A percentile compares a stretch with the other conserved stretches of the same genome.
Conservation (phyloP, 2,329 filamentous ascomycete genomes). For the Capronia epimyces region DNA sequence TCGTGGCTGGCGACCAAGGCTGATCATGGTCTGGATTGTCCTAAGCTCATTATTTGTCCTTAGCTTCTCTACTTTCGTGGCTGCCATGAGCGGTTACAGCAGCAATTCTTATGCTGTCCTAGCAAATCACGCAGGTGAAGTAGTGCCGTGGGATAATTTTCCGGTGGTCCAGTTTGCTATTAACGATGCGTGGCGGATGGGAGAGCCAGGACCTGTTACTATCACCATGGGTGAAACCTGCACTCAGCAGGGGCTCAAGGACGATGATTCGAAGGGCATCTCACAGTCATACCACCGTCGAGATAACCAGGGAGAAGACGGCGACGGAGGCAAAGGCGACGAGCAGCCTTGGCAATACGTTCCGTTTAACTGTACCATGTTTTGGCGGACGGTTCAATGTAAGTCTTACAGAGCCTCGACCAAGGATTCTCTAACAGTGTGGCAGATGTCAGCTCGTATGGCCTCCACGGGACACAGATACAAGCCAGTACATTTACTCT, state of each 20-base stretch:
- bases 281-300: not conserved
- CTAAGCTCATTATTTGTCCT: constrained; percentile 33
- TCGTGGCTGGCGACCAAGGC: constrained; percentile 22
- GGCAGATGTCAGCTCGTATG: constrained; percentile 15
- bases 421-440: not conserved
- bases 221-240: constrained; percentile 11
- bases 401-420: not conserved
- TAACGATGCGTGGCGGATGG: constrained; percentile 20
- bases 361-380: constrained; percentile 17
- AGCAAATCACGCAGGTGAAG: constrained; percentile 25
- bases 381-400: constrained; percentile 20
- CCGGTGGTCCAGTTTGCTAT: constrained; percentile 23
- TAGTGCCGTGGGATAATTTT: constrained; percentile 29
- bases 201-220: constrained; percentile 11
- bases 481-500: constrained; percentile 12
- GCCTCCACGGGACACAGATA: constrained; percentile 1
- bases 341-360: constrained; percentile 19
- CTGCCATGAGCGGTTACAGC: constrained; percentile 38
- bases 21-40: constrained; percentile 34
- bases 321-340: not conserved
- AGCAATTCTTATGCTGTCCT: constrained; percentile 29
- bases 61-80: constrained; percentile 33
- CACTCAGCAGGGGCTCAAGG: constrained; percentile 9
- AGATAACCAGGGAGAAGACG: not conserved
- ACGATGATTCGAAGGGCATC: constrained; percentile 12